Conservation (phyloP, 306 rosid genomes). For the Comarum palustre region DNA sequence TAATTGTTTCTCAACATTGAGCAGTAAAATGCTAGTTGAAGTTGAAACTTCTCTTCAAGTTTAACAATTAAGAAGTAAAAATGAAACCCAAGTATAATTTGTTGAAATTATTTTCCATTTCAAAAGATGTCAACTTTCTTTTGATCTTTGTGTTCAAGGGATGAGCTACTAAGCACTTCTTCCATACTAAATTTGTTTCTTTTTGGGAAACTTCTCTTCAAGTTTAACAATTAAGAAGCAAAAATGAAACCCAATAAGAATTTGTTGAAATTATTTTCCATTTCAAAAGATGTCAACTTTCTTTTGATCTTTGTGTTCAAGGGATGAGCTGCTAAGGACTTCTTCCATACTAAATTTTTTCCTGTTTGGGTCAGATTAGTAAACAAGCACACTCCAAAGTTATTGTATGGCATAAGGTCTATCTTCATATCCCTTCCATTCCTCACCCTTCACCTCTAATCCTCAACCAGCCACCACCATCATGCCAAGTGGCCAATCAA, state of each 20-base stretch:
- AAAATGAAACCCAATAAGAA: background rate
- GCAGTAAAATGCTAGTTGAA: background rate
- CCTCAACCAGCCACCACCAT: constrained; percentile 59
- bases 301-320: background rate
- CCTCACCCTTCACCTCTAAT: constrained; percentile 80
- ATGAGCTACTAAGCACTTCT: background rate
- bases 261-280: background rate
- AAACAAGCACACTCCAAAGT: background rate
- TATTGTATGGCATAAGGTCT: constrained; percentile 7
- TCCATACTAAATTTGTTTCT: background rate
- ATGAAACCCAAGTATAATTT: background rate
- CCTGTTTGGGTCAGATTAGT: background rate
- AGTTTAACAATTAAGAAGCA: background rate
- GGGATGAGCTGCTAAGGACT: background rate
- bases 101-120: background rate
- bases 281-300: background rate
- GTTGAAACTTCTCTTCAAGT: background rate
- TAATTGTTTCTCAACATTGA: no score
- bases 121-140: background rate
- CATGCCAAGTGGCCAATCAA: constrained; percentile 61
- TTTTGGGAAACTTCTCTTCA: background rate
- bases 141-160: background rate
- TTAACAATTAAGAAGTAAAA: background rate
- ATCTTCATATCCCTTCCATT: constrained; percentile 49
- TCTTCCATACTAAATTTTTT: background rate